phyloP scores from a whole-genome alignment of 805 yeast species.

The Torulaspora delbrueckii region DNA sequence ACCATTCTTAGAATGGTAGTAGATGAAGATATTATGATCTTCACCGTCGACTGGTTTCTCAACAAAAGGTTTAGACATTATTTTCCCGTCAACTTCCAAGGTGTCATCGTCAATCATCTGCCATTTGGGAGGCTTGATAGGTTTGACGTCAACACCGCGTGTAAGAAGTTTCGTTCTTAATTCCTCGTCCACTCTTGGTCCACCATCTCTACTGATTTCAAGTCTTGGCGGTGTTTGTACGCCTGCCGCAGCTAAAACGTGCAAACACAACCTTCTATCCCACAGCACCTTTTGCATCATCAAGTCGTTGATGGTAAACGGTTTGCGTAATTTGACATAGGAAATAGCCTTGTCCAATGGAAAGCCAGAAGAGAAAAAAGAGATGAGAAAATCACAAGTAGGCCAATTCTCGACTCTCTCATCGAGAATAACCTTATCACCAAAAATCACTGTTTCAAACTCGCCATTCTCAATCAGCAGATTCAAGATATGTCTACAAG shows the following conservation, averaged over 20 bases:
- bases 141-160: constrained; percentile 50
- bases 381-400: constrained; percentile 89
- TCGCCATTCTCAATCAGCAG: constrained; percentile 88
- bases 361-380: constrained; percentile 93
- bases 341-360: constrained; percentile 93
- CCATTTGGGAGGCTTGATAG: constrained; percentile 67
- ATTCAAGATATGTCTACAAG: constrained; percentile 86
- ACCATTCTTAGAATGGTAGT: constrained; percentile 81
- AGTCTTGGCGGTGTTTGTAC: constrained; percentile 88
- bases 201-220: constrained; percentile 94
- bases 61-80: constrained; percentile 83
- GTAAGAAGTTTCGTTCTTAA: constrained; percentile 53
- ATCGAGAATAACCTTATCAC: constrained; percentile 93
- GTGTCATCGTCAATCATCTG: constrained; percentile 86
- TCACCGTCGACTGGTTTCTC: constrained; percentile 99
- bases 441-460: constrained; percentile 93
- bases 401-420: constrained; percentile 97
- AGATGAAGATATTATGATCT: constrained; percentile 92
- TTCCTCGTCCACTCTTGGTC: constrained; percentile 76
- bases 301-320: constrained; percentile 83
- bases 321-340: constrained; percentile 84
- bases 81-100: constrained; percentile 64
- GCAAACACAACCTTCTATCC: constrained; percentile 89
- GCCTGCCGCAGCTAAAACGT: constrained; percentile 68
- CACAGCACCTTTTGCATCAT: constrained; percentile 90